Evolutionary conservation across 1,139 yeast species (phyloP), one percentile per base, ranked within the genome.

Genomic region (Candida frijolesensis): DNA sequence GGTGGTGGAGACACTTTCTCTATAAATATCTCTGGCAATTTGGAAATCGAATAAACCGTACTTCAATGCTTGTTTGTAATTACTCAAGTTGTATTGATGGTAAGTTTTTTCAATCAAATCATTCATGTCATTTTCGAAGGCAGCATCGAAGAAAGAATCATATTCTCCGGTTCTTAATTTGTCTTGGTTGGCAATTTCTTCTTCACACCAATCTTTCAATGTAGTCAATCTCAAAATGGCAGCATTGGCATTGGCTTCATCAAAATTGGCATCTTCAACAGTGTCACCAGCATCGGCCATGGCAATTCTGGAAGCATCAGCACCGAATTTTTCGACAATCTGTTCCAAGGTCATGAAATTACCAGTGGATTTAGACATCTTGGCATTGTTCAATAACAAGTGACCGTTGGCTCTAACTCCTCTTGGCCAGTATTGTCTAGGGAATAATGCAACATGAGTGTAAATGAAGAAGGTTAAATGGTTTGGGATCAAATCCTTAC

Each of bases 221-320:
- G 91, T 94, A 68, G 84, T 88, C 65, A 95, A 81, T 76, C 99
- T 89, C 69, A 94, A 82, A 67, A 95, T 92, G 41, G 98, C 97
- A 45, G 99, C 97, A 64, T 95, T 95, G 50, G 99, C 99, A 62
- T 87, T 92, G 56, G 91, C 78, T 73, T 95, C 99, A 65, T 94
- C 99, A 64, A 95, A 89, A 76, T 95, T 95, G 52, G 99, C 99
- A 72, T 95, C 99, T 73, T 94, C 99, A 58, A 91, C 84, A 45
- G 95, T 77, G 67, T 95, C 99, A 77, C 99, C 99, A 51, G 97
- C 97, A 76, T 95, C 98, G 38, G 99, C 99, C 61, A 95, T 78
- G 9, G 99, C 97, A 70, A 95, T 89, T 79, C 99, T 87, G 18
- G 96, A 80, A 42, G 98, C 98, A 71, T 95, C 99, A 48, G 99